These are phyloP conservation scores for Rusavskia elegans DNA, from an alignment of 495 filamentous ascomycete genomes.

Conservation along the genomic window DNA sequence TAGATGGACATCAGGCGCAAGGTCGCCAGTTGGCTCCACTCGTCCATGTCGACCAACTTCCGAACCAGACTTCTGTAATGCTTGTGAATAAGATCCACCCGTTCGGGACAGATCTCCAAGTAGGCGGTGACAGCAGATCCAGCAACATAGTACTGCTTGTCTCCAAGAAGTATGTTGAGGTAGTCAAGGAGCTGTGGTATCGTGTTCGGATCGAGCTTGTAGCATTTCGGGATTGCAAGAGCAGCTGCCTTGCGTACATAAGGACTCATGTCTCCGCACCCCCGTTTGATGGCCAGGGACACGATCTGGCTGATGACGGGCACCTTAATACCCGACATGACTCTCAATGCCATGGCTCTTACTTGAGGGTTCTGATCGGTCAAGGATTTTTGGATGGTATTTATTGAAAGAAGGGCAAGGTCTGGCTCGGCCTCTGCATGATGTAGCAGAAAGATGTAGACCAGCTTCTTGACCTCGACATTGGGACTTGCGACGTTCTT, in stretches of 20 bases:
- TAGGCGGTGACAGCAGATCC: conserved; percentile 85
- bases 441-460: conserved; percentile 92
- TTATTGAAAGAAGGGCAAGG: conserved; percentile 88
- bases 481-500: conserved; percentile 90
- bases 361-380: conserved; percentile 83
- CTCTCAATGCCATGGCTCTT: conserved; percentile 75
- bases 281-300: conserved; percentile 85
- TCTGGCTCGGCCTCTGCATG: conserved; percentile 93
- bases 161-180: conserved; percentile 58
- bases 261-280: conserved; percentile 83
- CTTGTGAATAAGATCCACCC: conserved; percentile 75
- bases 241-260: conserved; percentile 87
- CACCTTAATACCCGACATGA: conserved; percentile 90
- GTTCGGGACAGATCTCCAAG: conserved; percentile 72
- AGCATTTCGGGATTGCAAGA: conserved; percentile 93
- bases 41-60: conserved; percentile 97
- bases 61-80: conserved; percentile 70
- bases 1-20: conserved; percentile 70
- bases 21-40: conserved; percentile 84
- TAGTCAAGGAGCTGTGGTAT: conserved; percentile 72
- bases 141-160: conserved; percentile 87
- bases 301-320: conserved; percentile 99
- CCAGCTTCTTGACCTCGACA: conserved; percentile 88
- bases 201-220: conserved; percentile 77
- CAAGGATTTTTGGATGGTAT: conserved; percentile 93